phyloP scores from a whole-genome alignment of 257 asterid species.

The Parsonsia alboflavescens region DNA sequence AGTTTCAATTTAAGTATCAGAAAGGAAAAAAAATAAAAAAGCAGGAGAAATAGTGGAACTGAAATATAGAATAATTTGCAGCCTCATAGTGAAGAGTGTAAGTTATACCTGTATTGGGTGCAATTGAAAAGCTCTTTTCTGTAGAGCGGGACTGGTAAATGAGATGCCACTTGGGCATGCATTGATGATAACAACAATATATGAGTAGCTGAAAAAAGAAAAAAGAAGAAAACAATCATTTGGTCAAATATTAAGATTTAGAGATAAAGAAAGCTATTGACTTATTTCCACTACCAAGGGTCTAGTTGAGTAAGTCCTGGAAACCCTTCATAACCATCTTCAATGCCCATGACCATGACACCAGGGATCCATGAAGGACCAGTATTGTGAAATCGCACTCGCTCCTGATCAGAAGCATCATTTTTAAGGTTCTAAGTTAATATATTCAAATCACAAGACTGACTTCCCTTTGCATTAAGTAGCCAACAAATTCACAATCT shows the following conservation, averaged over 20 bases:
- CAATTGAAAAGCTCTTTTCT: constrained; percentile 54
- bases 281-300: constrained; percentile 44
- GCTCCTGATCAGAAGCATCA: constrained; percentile 41
- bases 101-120: constrained; percentile 76
- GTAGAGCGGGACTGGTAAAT: constrained; percentile 44
- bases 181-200: constrained; percentile 54
- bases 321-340: constrained; percentile 76
- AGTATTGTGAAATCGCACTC: constrained; percentile 76
- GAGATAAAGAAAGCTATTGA: constrained; percentile 7
- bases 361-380: constrained; percentile 83
- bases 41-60: background rate
- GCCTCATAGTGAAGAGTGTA: background rate
- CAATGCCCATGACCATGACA: constrained; percentile 75
- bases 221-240: constrained; percentile 10
- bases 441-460: background rate
- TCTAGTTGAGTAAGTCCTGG: constrained; percentile 72
- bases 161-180: constrained; percentile 51
- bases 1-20: background rate
- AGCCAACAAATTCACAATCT: background rate
- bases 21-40: background rate
- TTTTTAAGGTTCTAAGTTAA: background rate
- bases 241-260: constrained; percentile 14
- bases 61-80: background rate
- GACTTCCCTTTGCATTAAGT: background rate
- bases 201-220: constrained; percentile 61